Conservation (phyloP, 2,329 filamentous ascomycete species). For the Coniosporium tulheliwenetii region DNA sequence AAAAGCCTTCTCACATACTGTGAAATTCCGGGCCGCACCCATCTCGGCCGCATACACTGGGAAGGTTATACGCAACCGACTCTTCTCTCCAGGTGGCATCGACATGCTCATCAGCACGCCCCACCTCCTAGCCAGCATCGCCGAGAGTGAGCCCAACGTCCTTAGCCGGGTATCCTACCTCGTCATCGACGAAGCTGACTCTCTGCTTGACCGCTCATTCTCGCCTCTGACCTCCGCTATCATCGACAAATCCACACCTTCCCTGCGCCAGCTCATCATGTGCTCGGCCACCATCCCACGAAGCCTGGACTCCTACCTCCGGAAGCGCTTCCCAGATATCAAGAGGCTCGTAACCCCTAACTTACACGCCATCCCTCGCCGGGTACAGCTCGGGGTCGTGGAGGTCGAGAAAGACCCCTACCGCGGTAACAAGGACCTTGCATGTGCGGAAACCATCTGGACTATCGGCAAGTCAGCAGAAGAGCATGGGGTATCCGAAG, state of each 20-base stretch:
- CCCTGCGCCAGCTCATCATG: slow-evolving; percentile 71
- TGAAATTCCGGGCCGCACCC: slow-evolving; percentile 74
- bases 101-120: slow-evolving; percentile 82
- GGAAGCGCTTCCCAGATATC: slow-evolving; percentile 67
- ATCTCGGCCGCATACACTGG: slow-evolving; percentile 66
- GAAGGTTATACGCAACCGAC: slow-evolving; percentile 64
- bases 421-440: slow-evolving; percentile 79
- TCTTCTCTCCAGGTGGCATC: slow-evolving; percentile 69
- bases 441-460: slow-evolving; percentile 91
- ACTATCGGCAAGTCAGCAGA: slow-evolving; percentile 67
- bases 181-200: slow-evolving; percentile 90
- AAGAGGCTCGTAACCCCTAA: slow-evolving; percentile 84
- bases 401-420: slow-evolving; percentile 90
- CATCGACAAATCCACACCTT: slow-evolving; percentile 66
- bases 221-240: slow-evolving; percentile 67
- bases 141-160: slow-evolving; percentile 78
- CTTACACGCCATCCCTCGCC: slow-evolving; percentile 84
- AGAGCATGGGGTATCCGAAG: slow-evolving; percentile 36
- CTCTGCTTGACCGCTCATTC: slow-evolving; percentile 87
- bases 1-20: slow-evolving; percentile 67
- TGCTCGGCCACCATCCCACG: slow-evolving; percentile 94
- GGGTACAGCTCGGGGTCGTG: slow-evolving; percentile 85
- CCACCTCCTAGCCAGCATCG: slow-evolving; percentile 76
- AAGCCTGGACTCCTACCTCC: slow-evolving; percentile 74
- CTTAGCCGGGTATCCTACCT: slow-evolving; percentile 82